A percentile compares a stretch with the other conserved stretches of the same genome.
Conservation (phyloP, 108 stramenopile genomes). For the Discostella pseudostelligera region DNA sequence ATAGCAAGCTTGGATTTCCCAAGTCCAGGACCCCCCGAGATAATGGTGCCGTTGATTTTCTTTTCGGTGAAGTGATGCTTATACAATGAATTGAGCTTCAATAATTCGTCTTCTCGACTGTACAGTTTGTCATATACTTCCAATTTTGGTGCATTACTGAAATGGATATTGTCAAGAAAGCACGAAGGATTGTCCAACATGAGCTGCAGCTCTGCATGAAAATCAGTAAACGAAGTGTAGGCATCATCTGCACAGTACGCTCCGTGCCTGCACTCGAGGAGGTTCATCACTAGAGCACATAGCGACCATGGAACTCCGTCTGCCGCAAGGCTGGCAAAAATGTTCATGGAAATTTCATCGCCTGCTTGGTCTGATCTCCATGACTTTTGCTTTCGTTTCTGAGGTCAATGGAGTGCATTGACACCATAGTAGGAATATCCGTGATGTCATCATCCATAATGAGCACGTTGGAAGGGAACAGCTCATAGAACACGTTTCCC, state of each 20-base stretch:
- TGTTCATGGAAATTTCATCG: neutral
- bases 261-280: constrained; percentile 27
- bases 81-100: constrained; percentile 9
- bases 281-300: constrained; percentile 5
- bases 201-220: constrained; percentile 19
- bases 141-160: neutral
- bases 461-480: constrained; percentile 3
- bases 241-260: constrained; percentile 21
- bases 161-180: constrained; percentile 23
- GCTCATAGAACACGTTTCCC: constrained; percentile 11
- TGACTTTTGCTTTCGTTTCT: neutral
- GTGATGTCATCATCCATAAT: neutral
- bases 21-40: constrained; percentile 22
- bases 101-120: constrained; percentile 22
- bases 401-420: neutral
- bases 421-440: neutral
- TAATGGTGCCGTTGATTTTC: constrained; percentile 12
- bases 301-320: constrained; percentile 14
- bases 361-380: neutral
- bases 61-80: neutral
- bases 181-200: constrained; percentile 18
- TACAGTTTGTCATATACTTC: constrained; percentile 20
- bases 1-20: constrained; percentile 29
- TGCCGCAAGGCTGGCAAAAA: constrained; percentile 2
- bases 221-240: constrained; percentile 20